These are phyloP conservation scores for Anastatica hierochuntica DNA, from an alignment of 345 rosid genomes.

Conservation along the genomic window DNA sequence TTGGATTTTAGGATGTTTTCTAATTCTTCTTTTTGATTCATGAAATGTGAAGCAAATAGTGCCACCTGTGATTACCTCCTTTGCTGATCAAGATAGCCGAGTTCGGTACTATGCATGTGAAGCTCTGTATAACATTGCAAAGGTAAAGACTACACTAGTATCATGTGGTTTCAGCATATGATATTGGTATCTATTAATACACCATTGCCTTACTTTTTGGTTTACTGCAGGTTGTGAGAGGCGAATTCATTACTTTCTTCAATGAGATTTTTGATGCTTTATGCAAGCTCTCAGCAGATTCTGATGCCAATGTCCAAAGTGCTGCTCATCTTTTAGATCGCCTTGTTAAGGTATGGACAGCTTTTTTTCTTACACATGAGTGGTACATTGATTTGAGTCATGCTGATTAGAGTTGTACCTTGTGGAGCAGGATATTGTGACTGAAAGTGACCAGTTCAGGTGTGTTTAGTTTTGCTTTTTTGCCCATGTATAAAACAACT, in stretches of 20 bases:
- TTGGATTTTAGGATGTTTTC: background rate
- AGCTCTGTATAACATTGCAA: slow-evolving; percentile 97
- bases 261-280: slow-evolving; percentile 92
- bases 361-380: background rate
- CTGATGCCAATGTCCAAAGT: slow-evolving; percentile 96
- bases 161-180: background rate
- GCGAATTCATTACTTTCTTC: slow-evolving; percentile 91
- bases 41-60: slow-evolving; percentile 75
- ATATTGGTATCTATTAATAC: no score
- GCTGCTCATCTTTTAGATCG: slow-evolving; percentile 99
- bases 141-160: slow-evolving; percentile 32
- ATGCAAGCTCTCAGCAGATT: slow-evolving; percentile 95
- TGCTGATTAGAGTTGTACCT: slow-evolving; percentile 20
- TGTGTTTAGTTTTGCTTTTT: slow-evolving; percentile 19
- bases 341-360: slow-evolving; percentile 69
- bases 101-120: slow-evolving; percentile 99
- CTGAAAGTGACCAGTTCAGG: slow-evolving; percentile 99
- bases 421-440: slow-evolving; percentile 91
- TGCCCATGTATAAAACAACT: background rate
- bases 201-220: background rate
- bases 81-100: slow-evolving; percentile 93
- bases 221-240: slow-evolving; percentile 80
- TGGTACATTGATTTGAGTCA: background rate
- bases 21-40: slow-evolving; percentile 14
- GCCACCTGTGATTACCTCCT: slow-evolving; percentile 86